Conservation (phyloP, 1,284 basidiomycete genomes). For the Cutaneotrichosporon cavernicola region DNA sequence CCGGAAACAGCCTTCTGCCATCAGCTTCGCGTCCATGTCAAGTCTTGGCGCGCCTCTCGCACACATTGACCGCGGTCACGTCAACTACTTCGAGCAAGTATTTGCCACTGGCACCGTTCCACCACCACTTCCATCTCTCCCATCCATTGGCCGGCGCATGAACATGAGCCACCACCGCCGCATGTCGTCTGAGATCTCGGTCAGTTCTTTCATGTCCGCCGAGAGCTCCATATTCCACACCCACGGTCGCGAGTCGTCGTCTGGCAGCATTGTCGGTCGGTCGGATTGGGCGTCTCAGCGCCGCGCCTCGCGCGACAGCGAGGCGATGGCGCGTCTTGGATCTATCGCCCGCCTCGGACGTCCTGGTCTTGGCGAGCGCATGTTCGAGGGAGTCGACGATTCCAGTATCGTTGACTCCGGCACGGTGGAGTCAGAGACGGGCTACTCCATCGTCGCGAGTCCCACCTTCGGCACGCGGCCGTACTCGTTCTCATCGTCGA, state of each 20-base stretch:
- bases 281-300: conserved; percentile 64
- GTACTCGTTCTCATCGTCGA: conserved; percentile 19
- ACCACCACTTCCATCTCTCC: conserved; percentile 41
- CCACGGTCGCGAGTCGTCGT: conserved; percentile 55
- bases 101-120: conserved; percentile 37
- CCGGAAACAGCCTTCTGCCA: conserved; percentile 60
- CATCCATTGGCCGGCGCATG: conserved; percentile 45
- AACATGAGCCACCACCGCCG: conserved; percentile 27
- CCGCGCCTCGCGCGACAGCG: conserved; percentile 63
- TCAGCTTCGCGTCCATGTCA: conserved; percentile 77
- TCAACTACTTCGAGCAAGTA: conserved; percentile 61
- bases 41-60: conserved; percentile 71
- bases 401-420: background rate
- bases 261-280: conserved; percentile 61
- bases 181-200: conserved; percentile 58
- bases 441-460: background rate
- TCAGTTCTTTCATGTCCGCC: conserved; percentile 51
- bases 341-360: conserved; percentile 64
- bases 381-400: conserved; percentile 68
- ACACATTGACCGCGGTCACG: conserved; percentile 70
- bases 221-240: conserved; percentile 31
- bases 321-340: conserved; percentile 61
- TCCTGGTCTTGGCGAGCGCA: conserved; percentile 80
- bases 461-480: conserved; percentile 12
- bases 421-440: background rate